phyloP scores from a whole-genome alignment of 768 basidiomycete genomes.

The Tylopilus sp. region DNA sequence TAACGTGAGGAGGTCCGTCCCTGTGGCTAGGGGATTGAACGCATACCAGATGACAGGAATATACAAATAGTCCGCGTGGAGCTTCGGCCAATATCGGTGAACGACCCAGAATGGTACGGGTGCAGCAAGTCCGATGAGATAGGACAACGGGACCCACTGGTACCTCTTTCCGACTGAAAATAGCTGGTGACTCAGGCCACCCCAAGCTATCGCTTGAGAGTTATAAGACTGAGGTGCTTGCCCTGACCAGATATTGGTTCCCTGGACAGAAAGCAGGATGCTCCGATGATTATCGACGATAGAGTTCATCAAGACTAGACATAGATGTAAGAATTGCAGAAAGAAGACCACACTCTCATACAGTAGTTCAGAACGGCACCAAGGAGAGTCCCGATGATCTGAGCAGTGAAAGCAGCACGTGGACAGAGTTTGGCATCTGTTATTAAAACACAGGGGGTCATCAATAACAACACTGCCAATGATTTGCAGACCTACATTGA shows the following conservation, averaged over 20 bases:
- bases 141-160: slow-evolving; percentile 40
- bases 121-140: slow-evolving; percentile 30
- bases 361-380: slow-evolving; percentile 48
- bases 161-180: slow-evolving; percentile 31
- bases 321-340: slow-evolving; percentile 9
- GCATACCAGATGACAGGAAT: slow-evolving; percentile 29
- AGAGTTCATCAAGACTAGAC: slow-evolving; percentile 55
- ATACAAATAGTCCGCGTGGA: slow-evolving; percentile 26
- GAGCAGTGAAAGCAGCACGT: slow-evolving; percentile 58
- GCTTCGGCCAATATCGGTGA: slow-evolving; percentile 35
- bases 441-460: slow-evolving; percentile 32
- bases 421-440: slow-evolving; percentile 55
- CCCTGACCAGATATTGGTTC: slow-evolving; percentile 40
- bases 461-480: slow-evolving; percentile 15
- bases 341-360: slow-evolving; percentile 12
- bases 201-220: slow-evolving; percentile 37
- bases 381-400: slow-evolving; percentile 53
- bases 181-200: slow-evolving; percentile 35
- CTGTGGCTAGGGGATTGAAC: slow-evolving; percentile 1
- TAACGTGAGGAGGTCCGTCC: not conserved
- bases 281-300: slow-evolving; percentile 50
- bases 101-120: slow-evolving; percentile 42
- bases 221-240: slow-evolving; percentile 31
- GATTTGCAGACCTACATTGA: slow-evolving; percentile 21
- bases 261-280: slow-evolving; percentile 51